phyloP scores from a whole-genome alignment of 1,139 yeast genomes.

The Saccharomyces pastorianus region DNA sequence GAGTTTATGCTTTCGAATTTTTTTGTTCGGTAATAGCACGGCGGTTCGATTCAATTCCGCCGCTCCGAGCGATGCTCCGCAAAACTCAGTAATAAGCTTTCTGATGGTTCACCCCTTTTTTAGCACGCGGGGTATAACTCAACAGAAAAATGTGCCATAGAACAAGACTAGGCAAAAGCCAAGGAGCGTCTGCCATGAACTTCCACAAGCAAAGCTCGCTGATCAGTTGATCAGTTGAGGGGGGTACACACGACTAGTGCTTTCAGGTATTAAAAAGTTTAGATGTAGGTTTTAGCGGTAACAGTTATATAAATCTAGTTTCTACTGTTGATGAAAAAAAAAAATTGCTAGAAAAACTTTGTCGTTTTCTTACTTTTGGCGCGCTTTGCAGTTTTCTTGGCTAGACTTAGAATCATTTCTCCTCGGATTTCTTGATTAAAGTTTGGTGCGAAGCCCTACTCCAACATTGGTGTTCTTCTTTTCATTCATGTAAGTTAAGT shows the following conservation, averaged over 20 bases:
- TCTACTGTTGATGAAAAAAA: not conserved
- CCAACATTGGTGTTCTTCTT: not conserved
- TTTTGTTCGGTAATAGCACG: not conserved
- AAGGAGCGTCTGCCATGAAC: not conserved
- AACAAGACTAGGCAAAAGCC: not conserved
- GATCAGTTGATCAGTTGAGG: not conserved
- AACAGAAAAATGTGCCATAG: constrained; percentile 1
- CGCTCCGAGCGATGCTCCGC: constrained; percentile 2
- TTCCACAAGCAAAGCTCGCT: not conserved
- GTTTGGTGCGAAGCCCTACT: not conserved
- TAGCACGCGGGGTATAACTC: not conserved
- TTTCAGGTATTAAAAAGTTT: not conserved
- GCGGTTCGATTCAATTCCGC: not conserved
- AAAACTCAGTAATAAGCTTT: not conserved
- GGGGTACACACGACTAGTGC: not conserved
- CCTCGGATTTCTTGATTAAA: not conserved
- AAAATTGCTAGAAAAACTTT: not conserved
- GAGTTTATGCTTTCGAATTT: not conserved
- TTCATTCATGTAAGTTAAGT: not conserved
- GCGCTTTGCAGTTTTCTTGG: not conserved
- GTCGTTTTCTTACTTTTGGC: not conserved
- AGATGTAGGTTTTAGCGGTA: not conserved
- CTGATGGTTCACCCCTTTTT: not conserved
- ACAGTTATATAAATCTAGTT: not conserved
- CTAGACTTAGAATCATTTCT: not conserved